Percentiles rank a stretch among this genome's conserved stretches.
phyloP scores from a whole-genome alignment of 2,329 filamentous ascomycete species.

The Ophiosphaerella herpotricha region DNA sequence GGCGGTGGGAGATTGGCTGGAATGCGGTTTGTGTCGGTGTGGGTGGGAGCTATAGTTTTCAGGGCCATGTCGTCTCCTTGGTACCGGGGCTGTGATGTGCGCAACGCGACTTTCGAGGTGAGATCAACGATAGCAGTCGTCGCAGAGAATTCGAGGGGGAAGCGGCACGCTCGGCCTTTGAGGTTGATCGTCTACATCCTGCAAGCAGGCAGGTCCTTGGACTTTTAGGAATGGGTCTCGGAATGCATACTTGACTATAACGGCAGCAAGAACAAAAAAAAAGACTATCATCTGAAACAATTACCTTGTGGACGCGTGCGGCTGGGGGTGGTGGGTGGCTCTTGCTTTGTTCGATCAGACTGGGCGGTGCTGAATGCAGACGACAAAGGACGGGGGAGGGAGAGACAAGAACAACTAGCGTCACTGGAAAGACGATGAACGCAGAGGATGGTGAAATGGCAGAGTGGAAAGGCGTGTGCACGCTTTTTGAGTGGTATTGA shows the following conservation, averaged over 20 bases:
- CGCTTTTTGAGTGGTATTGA: constrained; percentile 7
- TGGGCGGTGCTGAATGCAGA: constrained; percentile 16
- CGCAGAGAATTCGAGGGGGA: neutral
- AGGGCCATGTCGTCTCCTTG: constrained; percentile 12
- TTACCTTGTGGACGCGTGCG: constrained; percentile 27
- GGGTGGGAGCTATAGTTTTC: constrained; percentile 15
- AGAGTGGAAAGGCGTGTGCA: constrained; percentile 30
- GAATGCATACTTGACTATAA: constrained; percentile 23
- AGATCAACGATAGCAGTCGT: neutral
- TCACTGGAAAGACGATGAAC: neutral
- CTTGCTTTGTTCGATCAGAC: constrained; percentile 19
- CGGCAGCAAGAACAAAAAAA: constrained; percentile 15
- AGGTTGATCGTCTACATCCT: constrained; percentile 9
- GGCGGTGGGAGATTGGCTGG: constrained; percentile 37
- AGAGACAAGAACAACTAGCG: neutral
- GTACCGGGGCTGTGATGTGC: neutral
- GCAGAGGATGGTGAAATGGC: neutral
- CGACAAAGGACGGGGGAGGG: constrained; percentile 4
- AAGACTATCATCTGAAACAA: constrained; percentile 9
- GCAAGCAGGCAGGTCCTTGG: constrained; percentile 18
- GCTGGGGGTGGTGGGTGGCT: constrained; percentile 7
- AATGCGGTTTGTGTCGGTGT: constrained; percentile 21
- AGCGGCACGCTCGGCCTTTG: constrained; percentile 9
- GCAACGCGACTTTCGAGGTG: neutral
- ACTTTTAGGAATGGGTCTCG: constrained; percentile 23